These are phyloP conservation scores for Seiridium cupressi DNA, from an alignment of 2,329 filamentous ascomycete species.

Conservation along the genomic window DNA sequence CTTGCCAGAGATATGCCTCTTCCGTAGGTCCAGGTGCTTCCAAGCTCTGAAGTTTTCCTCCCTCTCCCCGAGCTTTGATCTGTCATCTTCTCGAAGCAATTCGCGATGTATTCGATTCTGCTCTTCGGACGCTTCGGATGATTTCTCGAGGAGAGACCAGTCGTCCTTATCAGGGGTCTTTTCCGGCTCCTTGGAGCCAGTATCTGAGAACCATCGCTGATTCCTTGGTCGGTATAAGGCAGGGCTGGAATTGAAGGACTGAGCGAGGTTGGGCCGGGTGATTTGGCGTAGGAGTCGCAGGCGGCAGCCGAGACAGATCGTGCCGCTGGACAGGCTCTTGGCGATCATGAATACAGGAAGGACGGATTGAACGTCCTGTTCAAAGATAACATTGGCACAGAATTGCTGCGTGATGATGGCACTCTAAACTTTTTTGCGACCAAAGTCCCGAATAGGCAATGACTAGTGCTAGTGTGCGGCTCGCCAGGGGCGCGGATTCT, in stretches of 20 bases:
- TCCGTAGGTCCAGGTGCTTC: slow-evolving; percentile 13
- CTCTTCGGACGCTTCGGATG: background rate
- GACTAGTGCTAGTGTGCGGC: background rate
- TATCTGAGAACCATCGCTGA: slow-evolving; percentile 9
- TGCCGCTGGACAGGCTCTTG: slow-evolving; percentile 26
- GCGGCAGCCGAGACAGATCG: slow-evolving; percentile 38
- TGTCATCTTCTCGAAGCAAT: background rate
- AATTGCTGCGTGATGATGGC: background rate
- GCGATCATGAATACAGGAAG: slow-evolving; percentile 30
- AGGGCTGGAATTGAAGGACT: slow-evolving; percentile 1
- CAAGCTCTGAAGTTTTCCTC: background rate
- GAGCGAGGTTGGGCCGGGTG: slow-evolving; percentile 11
- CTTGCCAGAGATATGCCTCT: slow-evolving; percentile 19
- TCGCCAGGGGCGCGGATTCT: background rate
- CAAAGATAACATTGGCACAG: background rate
- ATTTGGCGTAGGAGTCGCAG: slow-evolving; percentile 28
- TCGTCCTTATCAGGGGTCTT: background rate
- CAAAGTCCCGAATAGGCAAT: slow-evolving; percentile 8
- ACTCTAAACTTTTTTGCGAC: slow-evolving; percentile 5
- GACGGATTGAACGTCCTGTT: background rate
- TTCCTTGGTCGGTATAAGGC: background rate
- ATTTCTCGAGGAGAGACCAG: background rate
- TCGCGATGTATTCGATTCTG: background rate
- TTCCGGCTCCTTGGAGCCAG: background rate
- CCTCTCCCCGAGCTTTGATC: background rate